These are phyloP conservation scores for Stemphylium vesicarium DNA, from an alignment of 2,329 filamentous ascomycete genomes.

Conservation along the genomic window DNA sequence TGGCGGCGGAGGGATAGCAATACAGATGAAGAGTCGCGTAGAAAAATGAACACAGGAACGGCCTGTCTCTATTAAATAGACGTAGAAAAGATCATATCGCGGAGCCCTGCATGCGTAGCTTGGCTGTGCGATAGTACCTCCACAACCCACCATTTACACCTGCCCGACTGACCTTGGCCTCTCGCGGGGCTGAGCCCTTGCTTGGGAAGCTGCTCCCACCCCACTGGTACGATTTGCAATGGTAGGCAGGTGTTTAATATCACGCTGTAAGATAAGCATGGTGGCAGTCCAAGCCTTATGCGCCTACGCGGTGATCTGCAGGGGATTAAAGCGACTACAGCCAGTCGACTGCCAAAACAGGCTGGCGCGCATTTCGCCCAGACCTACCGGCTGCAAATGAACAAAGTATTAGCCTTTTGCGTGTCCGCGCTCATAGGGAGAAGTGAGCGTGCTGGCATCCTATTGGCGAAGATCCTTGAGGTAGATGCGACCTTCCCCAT, in stretches of 20 bases:
- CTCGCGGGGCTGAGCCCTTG: constrained; percentile 28
- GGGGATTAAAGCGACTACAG: constrained; percentile 5
- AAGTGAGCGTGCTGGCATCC: background rate
- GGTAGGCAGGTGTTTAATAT: constrained; percentile 32
- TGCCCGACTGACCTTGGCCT: constrained; percentile 36
- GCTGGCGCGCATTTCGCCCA: constrained; percentile 9
- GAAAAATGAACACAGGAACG: background rate
- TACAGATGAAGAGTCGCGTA: constrained; percentile 5
- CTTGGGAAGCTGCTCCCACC: constrained; percentile 30
- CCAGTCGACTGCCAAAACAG: constrained; percentile 21
- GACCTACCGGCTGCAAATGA: background rate
- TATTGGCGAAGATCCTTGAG: constrained; percentile 3
- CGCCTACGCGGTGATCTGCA: constrained; percentile 21
- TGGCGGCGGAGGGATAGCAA: constrained; percentile 16
- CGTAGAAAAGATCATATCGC: background rate
- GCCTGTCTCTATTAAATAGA: constrained; percentile 3
- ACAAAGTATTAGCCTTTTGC: background rate
- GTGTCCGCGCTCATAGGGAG: background rate
- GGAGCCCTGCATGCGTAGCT: background rate
- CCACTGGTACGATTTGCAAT: constrained; percentile 17
- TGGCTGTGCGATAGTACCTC: constrained; percentile 1
- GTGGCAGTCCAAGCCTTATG: constrained; percentile 10
- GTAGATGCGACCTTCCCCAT: constrained; percentile 11
- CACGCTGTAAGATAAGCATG: constrained; percentile 23
- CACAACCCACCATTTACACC: constrained; percentile 25